Base-by-base conservation (phyloP, 164 flowering plant genomes). In the Litsea cubeba region DNA sequence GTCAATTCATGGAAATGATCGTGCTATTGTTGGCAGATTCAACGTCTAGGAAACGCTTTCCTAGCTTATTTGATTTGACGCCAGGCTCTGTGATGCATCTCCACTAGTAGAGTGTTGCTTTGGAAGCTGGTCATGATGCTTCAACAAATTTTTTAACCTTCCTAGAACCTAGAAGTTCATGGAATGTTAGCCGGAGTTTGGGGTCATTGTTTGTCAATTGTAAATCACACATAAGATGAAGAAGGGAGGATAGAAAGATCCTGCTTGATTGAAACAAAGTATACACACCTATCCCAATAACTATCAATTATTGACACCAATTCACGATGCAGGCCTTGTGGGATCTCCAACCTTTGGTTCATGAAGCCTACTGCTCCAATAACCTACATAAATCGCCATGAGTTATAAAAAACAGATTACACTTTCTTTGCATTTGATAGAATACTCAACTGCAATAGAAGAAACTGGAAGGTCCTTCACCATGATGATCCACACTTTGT, bases 301-400 rank as follows among this genome's bases (percentile, higher is more conserved):
- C 93, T 95, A 82, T 93, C 94, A 68, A 89, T 91, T 57, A 95
- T 76, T n/a, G 96, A 83, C 49, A 76, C 85, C 99, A 97, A 93
- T 62, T 76, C 88, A 28, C 91, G 90, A 81, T 93, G 95, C 71
- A 86, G 77, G n/a, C 89, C 94, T 62, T 85, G 81, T 22, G 98
- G 97, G 60, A 93, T 87, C 71, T 93, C 99, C 8, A 93, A 82
- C 69, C 95, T 88, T 77, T 91, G 90, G 80, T 95, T 85, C 96
- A 95, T 91, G 87, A 95, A 91, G 68, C 99, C 99, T 30, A 93
- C 98, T 65, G 94, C 97, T 76, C 97, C 97, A 83, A 93, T 88
- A 71, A 95, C 96, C 98, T 95, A 87, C 67, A 70, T 51, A 72
- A 66, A 62, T 26, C 62, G 51, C 46, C 80, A 79, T 5, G 50